Percentiles rank a stretch among this genome's conserved stretches.
Conservation (phyloP, 2,329 filamentous ascomycete genomes). For the Aspergillus oerlinghausenensis region DNA sequence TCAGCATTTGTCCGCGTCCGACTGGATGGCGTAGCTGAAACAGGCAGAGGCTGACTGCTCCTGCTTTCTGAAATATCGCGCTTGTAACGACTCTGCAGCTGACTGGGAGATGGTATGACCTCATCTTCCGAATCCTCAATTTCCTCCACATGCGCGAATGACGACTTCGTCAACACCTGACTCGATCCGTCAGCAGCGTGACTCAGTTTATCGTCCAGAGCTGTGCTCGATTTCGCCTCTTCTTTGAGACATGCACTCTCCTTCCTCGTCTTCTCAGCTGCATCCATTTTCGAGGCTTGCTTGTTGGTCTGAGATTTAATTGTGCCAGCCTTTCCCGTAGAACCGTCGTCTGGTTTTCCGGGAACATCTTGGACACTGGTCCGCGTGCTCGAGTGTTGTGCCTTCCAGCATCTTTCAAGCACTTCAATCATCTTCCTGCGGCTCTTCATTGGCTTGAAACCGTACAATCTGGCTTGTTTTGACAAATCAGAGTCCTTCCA, state of each 20-base stretch:
- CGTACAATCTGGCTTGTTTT: constrained; percentile 59
- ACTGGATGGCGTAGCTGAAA: constrained; percentile 11
- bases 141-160: constrained; percentile 30
- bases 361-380: constrained; percentile 17
- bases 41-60: constrained; percentile 4
- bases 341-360: neutral
- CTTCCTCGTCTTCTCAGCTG: neutral
- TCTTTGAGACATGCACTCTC: constrained; percentile 10
- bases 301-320: neutral
- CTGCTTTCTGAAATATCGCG: constrained; percentile 2
- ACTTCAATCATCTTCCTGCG: constrained; percentile 66
- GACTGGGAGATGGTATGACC: constrained; percentile 25
- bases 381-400: constrained; percentile 42
- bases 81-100: constrained; percentile 17
- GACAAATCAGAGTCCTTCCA: constrained; percentile 61
- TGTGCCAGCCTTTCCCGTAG: neutral
- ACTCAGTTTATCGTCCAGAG: neutral
- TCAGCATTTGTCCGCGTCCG: constrained; percentile 2
- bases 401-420: constrained; percentile 67
- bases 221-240: constrained; percentile 4
- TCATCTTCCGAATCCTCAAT: constrained; percentile 38
- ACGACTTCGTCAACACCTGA: constrained; percentile 1
- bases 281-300: neutral
- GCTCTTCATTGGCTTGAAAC: constrained; percentile 68
- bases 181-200: neutral